A percentile compares a stretch with the other conserved stretches of the same genome.
Conservation (phyloP, 257 asterid genomes). For the Hygrophila difformis region DNA sequence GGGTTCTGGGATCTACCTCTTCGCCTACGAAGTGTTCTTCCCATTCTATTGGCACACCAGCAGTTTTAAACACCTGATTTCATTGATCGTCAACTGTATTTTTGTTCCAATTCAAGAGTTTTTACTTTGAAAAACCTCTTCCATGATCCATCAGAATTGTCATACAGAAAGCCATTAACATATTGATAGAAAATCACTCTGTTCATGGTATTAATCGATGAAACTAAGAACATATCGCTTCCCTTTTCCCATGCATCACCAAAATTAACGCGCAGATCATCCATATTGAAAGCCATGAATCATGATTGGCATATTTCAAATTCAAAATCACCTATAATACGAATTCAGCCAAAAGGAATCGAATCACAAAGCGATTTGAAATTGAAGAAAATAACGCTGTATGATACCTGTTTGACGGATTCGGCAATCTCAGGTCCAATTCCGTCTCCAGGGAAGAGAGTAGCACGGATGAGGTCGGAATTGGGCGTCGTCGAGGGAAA, state of each 20-base stretch:
- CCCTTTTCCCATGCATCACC: background rate
- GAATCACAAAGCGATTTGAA: background rate
- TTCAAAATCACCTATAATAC: background rate
- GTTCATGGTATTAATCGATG: background rate
- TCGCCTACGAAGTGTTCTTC: conserved; percentile 87
- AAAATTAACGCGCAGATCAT: too few species aligned
- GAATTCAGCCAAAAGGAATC: background rate
- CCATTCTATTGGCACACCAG: conserved; percentile 94
- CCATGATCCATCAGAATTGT: background rate
- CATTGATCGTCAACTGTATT: background rate
- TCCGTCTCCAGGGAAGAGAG: conserved; percentile 98
- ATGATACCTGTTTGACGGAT: conserved; percentile 60
- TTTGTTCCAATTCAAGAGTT: background rate
- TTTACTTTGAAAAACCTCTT: background rate
- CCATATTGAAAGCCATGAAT: background rate
- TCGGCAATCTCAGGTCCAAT: conserved; percentile 94
- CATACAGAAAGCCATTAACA: too few species aligned
- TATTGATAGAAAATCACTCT: background rate
- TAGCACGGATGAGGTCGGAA: conserved; percentile 70
- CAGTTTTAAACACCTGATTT: conserved; percentile 58
- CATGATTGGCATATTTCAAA: background rate
- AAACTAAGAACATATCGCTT: background rate
- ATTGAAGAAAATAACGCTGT: background rate
- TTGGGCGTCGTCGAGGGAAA: conserved; percentile 31
- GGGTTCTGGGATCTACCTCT: conserved; percentile 86